Evolutionary conservation across 2,329 filamentous ascomycete genomes (phyloP), one percentile per base, ranked within the genome.

Genomic region (Colletotrichum sansevieriae): DNA sequence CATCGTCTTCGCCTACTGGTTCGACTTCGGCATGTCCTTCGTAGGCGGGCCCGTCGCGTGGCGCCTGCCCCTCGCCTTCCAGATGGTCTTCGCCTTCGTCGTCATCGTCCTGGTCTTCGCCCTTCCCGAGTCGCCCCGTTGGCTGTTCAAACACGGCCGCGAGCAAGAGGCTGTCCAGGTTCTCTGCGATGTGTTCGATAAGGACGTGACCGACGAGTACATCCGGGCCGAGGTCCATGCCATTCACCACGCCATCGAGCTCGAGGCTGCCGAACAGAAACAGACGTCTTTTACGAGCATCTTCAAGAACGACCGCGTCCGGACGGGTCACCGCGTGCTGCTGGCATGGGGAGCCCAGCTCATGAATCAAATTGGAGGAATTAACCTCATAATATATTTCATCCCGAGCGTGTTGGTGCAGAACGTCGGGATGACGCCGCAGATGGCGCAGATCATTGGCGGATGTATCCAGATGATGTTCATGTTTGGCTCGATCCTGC

Each of bases 331-430:
- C 35, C 76, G 83, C 2, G 81, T 86, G 15, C 71, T 85, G 2
- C 77, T 87, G 4, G 83, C 83, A 0, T 84, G 79, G 71, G 78
- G 80, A n/a, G 79, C 82, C 59, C 81, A 83, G 61, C 81, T 83
- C 60, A 84, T 84, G 79, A 83, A 87, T 57, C 85, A 87, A 66
- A 77, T 83, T 56, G 78, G 79, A 4, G 83, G 84, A 0, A 83
- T 85, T 65, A 85, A 85, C 74, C 54, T 83, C 0, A 78, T 83
- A 0, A 80, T 84, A 46, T 78, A 82, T 54, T 78, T 76, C 4
- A 75, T 78, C 2, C 72, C 75, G 0, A 74, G 44, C 11, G 79
- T 80, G 4, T 72, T 82, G 2, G 74, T 77, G 0, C 63, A 74
- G 41, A 79, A 78, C 20, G 77, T 81, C 2, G 77, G 77, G 2